Evolutionary conservation across 345 rosid species (phyloP).

Genomic region (Anacardium occidentale): DNA sequence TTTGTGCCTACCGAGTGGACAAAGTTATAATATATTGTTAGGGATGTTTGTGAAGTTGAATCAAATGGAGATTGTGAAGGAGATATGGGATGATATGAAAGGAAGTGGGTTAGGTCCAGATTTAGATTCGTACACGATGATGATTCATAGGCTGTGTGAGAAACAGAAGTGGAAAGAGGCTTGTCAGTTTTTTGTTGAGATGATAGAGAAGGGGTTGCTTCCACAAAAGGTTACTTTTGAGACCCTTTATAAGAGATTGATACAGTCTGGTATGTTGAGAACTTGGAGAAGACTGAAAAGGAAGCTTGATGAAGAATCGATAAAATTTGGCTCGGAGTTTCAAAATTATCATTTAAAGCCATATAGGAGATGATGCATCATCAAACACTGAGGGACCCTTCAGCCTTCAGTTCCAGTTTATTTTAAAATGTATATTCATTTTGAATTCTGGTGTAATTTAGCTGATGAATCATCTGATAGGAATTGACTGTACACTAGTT

Average conservation of each 20-base stretch:
- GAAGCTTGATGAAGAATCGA: conserved; percentile 76
- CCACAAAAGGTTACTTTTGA: conserved; percentile 89
- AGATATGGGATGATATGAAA: conserved; percentile 76
- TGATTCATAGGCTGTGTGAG: conserved; percentile 69
- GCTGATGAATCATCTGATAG: background rate
- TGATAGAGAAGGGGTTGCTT: conserved; percentile 84
- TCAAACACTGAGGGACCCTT: background rate
- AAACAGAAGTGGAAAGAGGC: conserved; percentile 75
- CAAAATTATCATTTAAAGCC: conserved; percentile 64
- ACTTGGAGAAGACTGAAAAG: conserved; percentile 93
- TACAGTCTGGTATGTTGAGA: conserved; percentile 82
- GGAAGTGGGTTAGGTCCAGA: conserved; percentile 58
- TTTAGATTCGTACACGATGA: conserved; percentile 73
- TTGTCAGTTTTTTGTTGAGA: conserved; percentile 74
- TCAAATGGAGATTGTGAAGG: conserved; percentile 49
- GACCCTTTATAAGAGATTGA: conserved; percentile 70
- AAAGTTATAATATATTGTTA: conserved; percentile 62
- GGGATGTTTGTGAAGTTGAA: conserved; percentile 58
- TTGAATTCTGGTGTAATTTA: background rate
- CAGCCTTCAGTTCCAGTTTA: background rate
- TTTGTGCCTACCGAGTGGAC: conserved; percentile 43
- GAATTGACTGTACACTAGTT: background rate
- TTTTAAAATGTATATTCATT: background rate
- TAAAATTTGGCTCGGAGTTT: conserved; percentile 72
- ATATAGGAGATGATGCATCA: conserved; percentile 46